Conservation (phyloP, 208 protist species). For the Leishmania arabica region DNA sequence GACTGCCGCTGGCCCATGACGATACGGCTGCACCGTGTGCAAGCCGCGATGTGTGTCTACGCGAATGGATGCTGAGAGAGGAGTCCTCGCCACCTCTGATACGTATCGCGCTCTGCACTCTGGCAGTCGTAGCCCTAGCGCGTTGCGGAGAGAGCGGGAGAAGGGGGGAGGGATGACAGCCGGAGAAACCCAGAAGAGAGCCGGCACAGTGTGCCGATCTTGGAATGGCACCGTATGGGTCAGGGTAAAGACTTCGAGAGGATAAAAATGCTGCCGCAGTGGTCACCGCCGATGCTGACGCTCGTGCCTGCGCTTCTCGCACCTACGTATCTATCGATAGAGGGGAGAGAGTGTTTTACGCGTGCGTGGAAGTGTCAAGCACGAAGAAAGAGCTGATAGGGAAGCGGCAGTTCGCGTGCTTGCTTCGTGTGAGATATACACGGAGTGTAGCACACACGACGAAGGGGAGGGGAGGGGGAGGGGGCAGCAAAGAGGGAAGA, state of each 20-base stretch:
- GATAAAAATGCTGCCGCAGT: background rate
- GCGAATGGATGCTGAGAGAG: background rate
- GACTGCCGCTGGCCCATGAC: slow-evolving; percentile 67
- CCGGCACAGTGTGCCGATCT: background rate
- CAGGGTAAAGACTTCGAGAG: background rate
- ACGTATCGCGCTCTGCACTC: background rate
- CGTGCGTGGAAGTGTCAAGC: background rate
- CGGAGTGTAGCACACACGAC: too few relatives aligned
- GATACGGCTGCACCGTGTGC: background rate
- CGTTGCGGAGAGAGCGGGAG: background rate
- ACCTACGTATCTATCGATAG: background rate
- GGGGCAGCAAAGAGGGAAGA: background rate
- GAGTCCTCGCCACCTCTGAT: background rate
- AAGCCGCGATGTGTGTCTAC: background rate
- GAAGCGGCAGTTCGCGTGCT: background rate
- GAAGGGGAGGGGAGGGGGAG: background rate
- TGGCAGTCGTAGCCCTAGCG: background rate
- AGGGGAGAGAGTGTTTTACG: background rate
- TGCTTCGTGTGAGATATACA: background rate
- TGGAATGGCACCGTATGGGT: background rate
- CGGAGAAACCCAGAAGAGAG: background rate
- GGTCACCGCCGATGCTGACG: background rate
- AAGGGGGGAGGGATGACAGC: background rate
- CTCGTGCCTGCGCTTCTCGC: background rate
- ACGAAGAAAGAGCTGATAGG: background rate